These are phyloP conservation scores for Exophiala mesophila DNA, from an alignment of 2,329 filamentous ascomycete genomes.

Conservation along the genomic window DNA sequence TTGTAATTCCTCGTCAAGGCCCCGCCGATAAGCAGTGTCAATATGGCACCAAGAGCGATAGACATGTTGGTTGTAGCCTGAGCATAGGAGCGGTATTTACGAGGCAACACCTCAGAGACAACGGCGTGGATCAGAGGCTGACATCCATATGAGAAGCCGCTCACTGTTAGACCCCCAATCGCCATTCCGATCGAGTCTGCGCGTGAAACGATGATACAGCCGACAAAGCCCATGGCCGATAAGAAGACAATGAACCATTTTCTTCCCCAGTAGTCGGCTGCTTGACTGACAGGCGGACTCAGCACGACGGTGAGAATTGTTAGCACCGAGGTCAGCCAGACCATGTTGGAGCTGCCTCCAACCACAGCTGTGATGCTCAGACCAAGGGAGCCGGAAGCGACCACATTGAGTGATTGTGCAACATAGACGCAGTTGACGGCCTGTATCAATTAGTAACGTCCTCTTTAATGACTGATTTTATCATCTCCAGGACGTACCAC, in stretches of 20 bases:
- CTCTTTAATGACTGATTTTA: background rate
- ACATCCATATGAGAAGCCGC: slow-evolving; percentile 1
- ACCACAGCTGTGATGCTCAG: slow-evolving; percentile 6
- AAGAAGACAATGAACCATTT: slow-evolving; percentile 10
- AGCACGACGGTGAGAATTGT: slow-evolving; percentile 10
- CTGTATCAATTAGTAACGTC: background rate
- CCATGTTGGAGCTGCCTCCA: slow-evolving; percentile 4
- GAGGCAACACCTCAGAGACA: slow-evolving; percentile 10
- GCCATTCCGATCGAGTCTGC: slow-evolving; percentile 9
- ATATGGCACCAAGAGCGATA: slow-evolving; percentile 2
- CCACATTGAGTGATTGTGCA: slow-evolving; percentile 1
- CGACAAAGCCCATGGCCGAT: slow-evolving; percentile 5
- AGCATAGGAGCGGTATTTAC: slow-evolving; percentile 7
- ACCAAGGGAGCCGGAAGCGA: background rate
- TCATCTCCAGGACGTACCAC: background rate
- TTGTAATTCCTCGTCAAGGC: slow-evolving; percentile 3
- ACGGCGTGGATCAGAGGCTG: slow-evolving; percentile 13
- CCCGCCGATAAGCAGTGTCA: slow-evolving; percentile 3
- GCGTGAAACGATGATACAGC: slow-evolving; percentile 8
- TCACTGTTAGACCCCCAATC: slow-evolving; percentile 7
- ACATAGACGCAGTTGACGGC: background rate
- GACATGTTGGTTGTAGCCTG: slow-evolving; percentile 9
- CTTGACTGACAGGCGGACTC: slow-evolving; percentile 13
- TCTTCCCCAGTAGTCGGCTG: slow-evolving; percentile 13
- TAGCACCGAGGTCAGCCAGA: slow-evolving; percentile 13